Evolutionary conservation across 2,329 filamentous ascomycete genomes (phyloP).

Genomic region (Fusarium palustre): DNA sequence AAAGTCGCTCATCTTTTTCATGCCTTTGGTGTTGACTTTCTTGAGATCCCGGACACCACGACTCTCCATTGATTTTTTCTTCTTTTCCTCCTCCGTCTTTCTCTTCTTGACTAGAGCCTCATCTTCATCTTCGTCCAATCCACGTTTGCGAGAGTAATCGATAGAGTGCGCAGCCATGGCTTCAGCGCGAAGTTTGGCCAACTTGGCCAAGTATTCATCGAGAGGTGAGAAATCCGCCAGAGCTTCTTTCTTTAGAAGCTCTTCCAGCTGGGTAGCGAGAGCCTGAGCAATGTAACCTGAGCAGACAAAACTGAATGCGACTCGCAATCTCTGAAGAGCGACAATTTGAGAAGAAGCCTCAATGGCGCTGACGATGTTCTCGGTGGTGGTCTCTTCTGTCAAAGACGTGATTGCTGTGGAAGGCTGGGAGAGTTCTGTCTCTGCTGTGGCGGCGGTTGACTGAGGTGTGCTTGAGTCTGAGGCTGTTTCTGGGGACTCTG

Average conservation of each 20-base stretch:
- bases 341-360: slow-evolving; percentile 62
- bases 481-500: slow-evolving; percentile 38
- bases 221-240: slow-evolving; percentile 76
- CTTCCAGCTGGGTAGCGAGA: slow-evolving; percentile 58
- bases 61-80: slow-evolving; percentile 79
- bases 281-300: slow-evolving; percentile 67
- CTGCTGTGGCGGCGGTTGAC: slow-evolving; percentile 53
- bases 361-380: slow-evolving; percentile 57
- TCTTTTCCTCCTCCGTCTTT: slow-evolving; percentile 89
- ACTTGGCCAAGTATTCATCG: slow-evolving; percentile 73
- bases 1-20: slow-evolving; percentile 97
- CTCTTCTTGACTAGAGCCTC: slow-evolving; percentile 78
- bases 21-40: slow-evolving; percentile 91
- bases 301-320: slow-evolving; percentile 73
- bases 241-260: slow-evolving; percentile 52
- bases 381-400: slow-evolving; percentile 49
- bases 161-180: slow-evolving; percentile 75
- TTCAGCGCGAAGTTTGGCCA: slow-evolving; percentile 77
- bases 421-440: slow-evolving; percentile 55
- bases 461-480: slow-evolving; percentile 56
- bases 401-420: slow-evolving; percentile 62
- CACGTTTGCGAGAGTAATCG: slow-evolving; percentile 78
- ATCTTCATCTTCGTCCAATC: slow-evolving; percentile 74
- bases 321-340: slow-evolving; percentile 71
- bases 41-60: slow-evolving; percentile 81